Evolutionary conservation across 768 basidiomycete genomes (phyloP).

Genomic region (Leccinellum luteum): DNA sequence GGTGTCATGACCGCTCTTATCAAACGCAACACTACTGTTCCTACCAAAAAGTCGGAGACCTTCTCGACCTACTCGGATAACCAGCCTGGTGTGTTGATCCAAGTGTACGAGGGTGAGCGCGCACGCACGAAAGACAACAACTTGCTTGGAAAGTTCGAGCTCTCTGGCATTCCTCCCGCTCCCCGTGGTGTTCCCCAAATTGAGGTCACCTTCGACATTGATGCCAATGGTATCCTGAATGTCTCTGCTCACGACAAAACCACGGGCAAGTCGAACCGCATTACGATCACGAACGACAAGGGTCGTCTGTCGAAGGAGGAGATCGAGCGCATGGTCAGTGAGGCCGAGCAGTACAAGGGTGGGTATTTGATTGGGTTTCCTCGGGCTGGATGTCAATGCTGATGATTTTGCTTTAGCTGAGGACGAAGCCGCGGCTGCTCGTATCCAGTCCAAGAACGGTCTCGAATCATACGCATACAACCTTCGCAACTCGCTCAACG

Average conservation of each 20-base stretch:
- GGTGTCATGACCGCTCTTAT: conserved; percentile 99
- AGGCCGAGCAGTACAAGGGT: conserved; percentile 92
- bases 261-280: conserved; percentile 92
- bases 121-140: conserved; percentile 99
- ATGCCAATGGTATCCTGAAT: conserved; percentile 95
- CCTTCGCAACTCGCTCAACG: conserved; percentile 83
- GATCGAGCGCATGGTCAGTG: conserved; percentile 95
- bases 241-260: conserved; percentile 96
- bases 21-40: conserved; percentile 98
- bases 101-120: conserved; percentile 98
- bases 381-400: conserved; percentile 10
- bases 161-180: conserved; percentile 93
- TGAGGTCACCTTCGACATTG: conserved; percentile 97
- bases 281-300: conserved; percentile 96
- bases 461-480: conserved; percentile 96
- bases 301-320: conserved; percentile 96
- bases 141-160: conserved; percentile 96
- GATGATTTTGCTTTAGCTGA: conserved; percentile 47
- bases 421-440: conserved; percentile 82
- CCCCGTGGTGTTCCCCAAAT: conserved; percentile 98
- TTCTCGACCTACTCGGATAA: conserved; percentile 99
- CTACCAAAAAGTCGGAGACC: conserved; percentile 97
- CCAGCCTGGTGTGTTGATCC: conserved; percentile 97
- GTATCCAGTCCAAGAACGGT: conserved; percentile 85
- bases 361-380: conserved; percentile 19